phyloP scores from a whole-genome alignment of 2,329 filamentous ascomycete genomes.

The Cercospora janseana region DNA sequence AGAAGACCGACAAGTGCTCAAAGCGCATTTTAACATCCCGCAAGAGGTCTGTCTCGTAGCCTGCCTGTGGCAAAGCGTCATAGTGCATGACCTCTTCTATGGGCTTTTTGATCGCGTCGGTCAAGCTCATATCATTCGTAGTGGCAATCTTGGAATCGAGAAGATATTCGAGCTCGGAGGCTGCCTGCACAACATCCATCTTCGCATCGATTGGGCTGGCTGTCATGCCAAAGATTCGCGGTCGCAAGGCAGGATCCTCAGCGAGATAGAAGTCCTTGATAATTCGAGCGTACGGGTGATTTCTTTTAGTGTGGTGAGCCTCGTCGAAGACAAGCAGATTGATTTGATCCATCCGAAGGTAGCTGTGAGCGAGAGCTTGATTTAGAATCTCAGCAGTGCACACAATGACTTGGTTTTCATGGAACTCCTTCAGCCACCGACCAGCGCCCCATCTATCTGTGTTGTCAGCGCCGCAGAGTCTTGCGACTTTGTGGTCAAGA shows the following conservation, averaged over 20 bases:
- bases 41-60: slow-evolving; percentile 66
- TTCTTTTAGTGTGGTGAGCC: slow-evolving; percentile 92
- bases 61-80: slow-evolving; percentile 48
- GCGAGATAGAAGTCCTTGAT: slow-evolving; percentile 80
- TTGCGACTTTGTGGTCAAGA: slow-evolving; percentile 70
- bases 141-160: slow-evolving; percentile 84
- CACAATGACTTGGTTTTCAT: slow-evolving; percentile 76
- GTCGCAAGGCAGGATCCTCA: slow-evolving; percentile 52
- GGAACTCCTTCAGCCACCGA: slow-evolving; percentile 59
- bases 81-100: slow-evolving; percentile 59
- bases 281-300: slow-evolving; percentile 84
- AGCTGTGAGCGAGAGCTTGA: slow-evolving; percentile 73
- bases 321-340: slow-evolving; percentile 94
- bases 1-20: slow-evolving; percentile 53
- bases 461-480: slow-evolving; percentile 70
- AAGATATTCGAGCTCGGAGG: slow-evolving; percentile 66
- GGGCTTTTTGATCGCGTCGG: slow-evolving; percentile 59
- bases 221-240: slow-evolving; percentile 92
- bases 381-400: slow-evolving; percentile 88
- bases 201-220: slow-evolving; percentile 89
- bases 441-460: slow-evolving; percentile 60
- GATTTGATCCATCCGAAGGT: slow-evolving; percentile 76
- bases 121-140: slow-evolving; percentile 58
- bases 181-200: slow-evolving; percentile 67
- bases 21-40: slow-evolving; percentile 54